Evolutionary conservation across 1,139 yeast species (phyloP), one percentile per base, ranked within the genome.

Genomic region (Magnusiomyces sp.): DNA sequence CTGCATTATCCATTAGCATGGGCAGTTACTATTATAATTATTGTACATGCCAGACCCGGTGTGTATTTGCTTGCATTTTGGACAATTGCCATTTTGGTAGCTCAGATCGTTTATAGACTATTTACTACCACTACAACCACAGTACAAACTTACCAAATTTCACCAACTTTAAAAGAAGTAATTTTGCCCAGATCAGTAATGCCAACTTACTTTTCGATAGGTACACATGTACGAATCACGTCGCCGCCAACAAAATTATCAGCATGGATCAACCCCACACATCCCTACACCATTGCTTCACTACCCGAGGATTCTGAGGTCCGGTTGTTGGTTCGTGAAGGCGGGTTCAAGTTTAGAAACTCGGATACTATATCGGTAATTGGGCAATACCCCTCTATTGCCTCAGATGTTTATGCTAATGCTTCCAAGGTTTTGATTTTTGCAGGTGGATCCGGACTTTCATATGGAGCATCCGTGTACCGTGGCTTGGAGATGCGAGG

Each of bases 371-470:
- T 23, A 5, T 49, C 61, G 1, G 50, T 64, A 2, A 53, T 53
- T 43, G 70, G 71, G 0, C 73, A 71, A 0, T 68, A 56, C 49
- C 46, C 56, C 10, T 60, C 69, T 2, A 50, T 62, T 7, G 50
- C 54, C 33, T 51, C 43, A n/a, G 43, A 40, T 9, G 34, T 40
- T 11, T 40, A 27, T 29, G 34, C 43, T 9, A 19, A 43, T 1
- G 80, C 79, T 0, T 75, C 75, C 40, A 72, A 77, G 48, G 77
- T 81, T 0, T 64, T 75, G 9, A 73, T 88, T 7, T 66, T 88
- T 2, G 84, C 89, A 36, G 97, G 96, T 7, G 97, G 97, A 0
- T 79, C 95, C 0, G 97, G 96, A 0, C 75, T 89, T 5, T 82
- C 95, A 0, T 77, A 80, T 58, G 92, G 87, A 0, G 68, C 87